Percentiles rank a stretch among this genome's conserved stretches.
These are phyloP conservation scores for Neurospora sp. DNA, from an alignment of 495 filamentous ascomycete species.

Conservation along the genomic window DNA sequence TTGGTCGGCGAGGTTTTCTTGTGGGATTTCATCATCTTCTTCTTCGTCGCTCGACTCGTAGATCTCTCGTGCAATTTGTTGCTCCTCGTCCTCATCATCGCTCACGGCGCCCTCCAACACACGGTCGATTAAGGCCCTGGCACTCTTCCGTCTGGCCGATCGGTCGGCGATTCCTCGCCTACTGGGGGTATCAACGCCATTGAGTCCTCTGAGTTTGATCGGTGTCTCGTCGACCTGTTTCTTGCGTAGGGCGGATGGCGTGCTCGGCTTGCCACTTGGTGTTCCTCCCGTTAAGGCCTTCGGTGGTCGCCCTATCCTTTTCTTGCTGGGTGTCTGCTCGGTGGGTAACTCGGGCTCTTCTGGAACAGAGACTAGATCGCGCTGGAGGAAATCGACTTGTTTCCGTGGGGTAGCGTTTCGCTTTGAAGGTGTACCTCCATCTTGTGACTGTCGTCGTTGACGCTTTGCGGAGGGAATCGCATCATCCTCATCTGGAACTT, in stretches of 20 bases:
- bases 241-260: slow-evolving; percentile 20
- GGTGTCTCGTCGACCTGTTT: slow-evolving; percentile 27
- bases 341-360: not conserved
- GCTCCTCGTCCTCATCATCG: slow-evolving; percentile 65
- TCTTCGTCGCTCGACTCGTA: slow-evolving; percentile 44
- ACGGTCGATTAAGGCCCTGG: slow-evolving; percentile 58
- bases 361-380: not conserved
- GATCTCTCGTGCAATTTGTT: slow-evolving; percentile 63
- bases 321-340: slow-evolving; percentile 12
- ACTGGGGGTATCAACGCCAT: slow-evolving; percentile 39
- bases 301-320: slow-evolving; percentile 16
- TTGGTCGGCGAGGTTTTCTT: slow-evolving; percentile 25
- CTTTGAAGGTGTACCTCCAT: not conserved
- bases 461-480: slow-evolving; percentile 8
- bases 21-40: slow-evolving; percentile 19
- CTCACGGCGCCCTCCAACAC: slow-evolving; percentile 53
- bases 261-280: slow-evolving; percentile 12
- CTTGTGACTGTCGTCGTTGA: not conserved
- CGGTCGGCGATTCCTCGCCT: slow-evolving; percentile 60
- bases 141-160: slow-evolving; percentile 81
- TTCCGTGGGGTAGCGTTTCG: not conserved
- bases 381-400: not conserved
- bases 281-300: slow-evolving; percentile 7
- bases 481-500: slow-evolving; percentile 19
- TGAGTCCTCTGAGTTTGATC: slow-evolving; percentile 18